Evolutionary conservation across 345 rosid species (phyloP), one percentile per base, ranked within the genome.

Genomic region (Physaria fendleri): DNA sequence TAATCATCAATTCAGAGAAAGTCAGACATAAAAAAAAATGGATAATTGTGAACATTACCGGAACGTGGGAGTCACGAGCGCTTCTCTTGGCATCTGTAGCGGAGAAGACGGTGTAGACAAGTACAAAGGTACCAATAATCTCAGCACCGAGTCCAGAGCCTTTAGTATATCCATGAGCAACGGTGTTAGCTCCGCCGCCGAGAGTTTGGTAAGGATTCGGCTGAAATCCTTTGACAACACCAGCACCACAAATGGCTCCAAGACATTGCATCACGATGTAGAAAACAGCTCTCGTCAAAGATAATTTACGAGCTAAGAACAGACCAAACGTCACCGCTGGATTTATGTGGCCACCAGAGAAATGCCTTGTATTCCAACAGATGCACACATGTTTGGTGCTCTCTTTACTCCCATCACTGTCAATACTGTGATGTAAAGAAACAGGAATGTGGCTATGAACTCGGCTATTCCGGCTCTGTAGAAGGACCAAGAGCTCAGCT

Each of bases 21-120:
- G n/a, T 2, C 41, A 27, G 2, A 32, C 17, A n/a, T n/a, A 20
- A 0, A 43, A 38, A 20, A 0, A 2, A 4, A 1, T 1, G 16
- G 12, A 9, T 3, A 14, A 6, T 17, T 32, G n/a, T n/a, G 8
- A 3, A 37, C 4, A 2, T 47, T 47, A 61, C 73, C 27, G 73
- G 73, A 34, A 69, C 73, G 63, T 69, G 73, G 5, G 73, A 69
- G 73, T 69, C 73, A 44, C 73, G 74, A 20, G 81, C 83, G 58
- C 65, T 74, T 62, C 83, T 67, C 73, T 79, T 79, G 72, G 77
- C 73, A 25, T 73, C 77, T 17, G 77, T 73, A 14, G 77, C 77
- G 10, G 77, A 79, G 83, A 79, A 79, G 65, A 77, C 81, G 28
- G 81, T 77, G 76, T 74, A 74, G 23, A 74, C 78, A 24, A 74